Conservation (phyloP, 352 stramenopile species). For the Aphanomyces euteiches region DNA sequence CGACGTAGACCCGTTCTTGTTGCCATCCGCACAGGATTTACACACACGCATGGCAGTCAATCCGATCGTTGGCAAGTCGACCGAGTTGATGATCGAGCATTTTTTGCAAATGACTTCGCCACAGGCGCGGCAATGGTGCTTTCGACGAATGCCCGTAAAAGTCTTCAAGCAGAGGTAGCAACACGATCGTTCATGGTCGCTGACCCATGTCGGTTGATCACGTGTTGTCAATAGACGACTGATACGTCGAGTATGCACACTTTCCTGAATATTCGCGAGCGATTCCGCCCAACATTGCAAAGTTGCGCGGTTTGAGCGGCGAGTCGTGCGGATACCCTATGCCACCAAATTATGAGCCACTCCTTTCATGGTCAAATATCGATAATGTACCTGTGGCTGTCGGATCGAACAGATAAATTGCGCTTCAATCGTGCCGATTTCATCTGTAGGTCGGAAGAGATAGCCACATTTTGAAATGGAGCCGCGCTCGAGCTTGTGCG, state of each 20-base stretch:
- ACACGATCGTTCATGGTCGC: slow-evolving; percentile 75
- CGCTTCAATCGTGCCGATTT: slow-evolving; percentile 55
- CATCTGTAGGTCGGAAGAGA: slow-evolving; percentile 55
- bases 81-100: slow-evolving; percentile 75
- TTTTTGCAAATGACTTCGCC: slow-evolving; percentile 81
- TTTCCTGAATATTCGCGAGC: slow-evolving; percentile 61
- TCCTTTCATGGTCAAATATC: neutral
- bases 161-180: slow-evolving; percentile 80
- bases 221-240: slow-evolving; percentile 68
- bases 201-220: slow-evolving; percentile 69
- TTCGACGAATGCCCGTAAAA: slow-evolving; percentile 71
- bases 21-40: slow-evolving; percentile 75
- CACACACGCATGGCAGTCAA: slow-evolving; percentile 73
- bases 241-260: slow-evolving; percentile 63
- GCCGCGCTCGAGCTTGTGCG: slow-evolving; percentile 61
- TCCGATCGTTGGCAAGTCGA: slow-evolving; percentile 68
- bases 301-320: slow-evolving; percentile 58
- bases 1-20: slow-evolving; percentile 16
- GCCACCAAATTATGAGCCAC: neutral
- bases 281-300: slow-evolving; percentile 69
- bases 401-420: slow-evolving; percentile 79
- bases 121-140: slow-evolving; percentile 76
- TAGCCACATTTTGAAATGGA: slow-evolving; percentile 79
- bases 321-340: slow-evolving; percentile 40
- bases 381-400: slow-evolving; percentile 51